Base-by-base conservation (phyloP, 73 alveolate species). In the Symbiodinium pilosum region DNA sequence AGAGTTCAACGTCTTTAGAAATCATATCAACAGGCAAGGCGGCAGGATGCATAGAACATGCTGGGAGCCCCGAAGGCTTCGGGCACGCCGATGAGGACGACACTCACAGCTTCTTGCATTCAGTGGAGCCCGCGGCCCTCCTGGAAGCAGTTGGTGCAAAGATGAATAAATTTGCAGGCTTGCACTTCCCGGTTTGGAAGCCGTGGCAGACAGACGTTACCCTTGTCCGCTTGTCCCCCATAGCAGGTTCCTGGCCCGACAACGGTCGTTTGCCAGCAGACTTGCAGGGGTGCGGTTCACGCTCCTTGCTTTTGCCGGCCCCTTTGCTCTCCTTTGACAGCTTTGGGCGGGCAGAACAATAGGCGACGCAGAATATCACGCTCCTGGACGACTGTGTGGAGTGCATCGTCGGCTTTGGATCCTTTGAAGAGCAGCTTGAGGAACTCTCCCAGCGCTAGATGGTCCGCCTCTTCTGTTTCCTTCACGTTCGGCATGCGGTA, bases 381-480 rank as follows among this genome's bases (percentile, higher is more conserved):
- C 71, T 54, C 71, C 71, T 54, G 0, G 71, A 5, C 71, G 71
- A 54, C 26, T 54, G 71, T 54, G 71, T 54, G 71, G 71, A 54
- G 71, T 12, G 71, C 71, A 54, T 54, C 71, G 71, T 54, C 71
- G 71, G 71, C 71, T 0, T 3, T 2, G 26, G 71, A 1, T 21
- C 71, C 18, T 12, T 47, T 47, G 64, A 47, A 47, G 64, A 83
- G 59, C 89, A 18, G 43, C 39, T 34, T 47, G 43, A 40, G 42
- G 24, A 83, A 30, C 30, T 83, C 92, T 20, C 43, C 69, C 68
- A 83, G 8, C 43, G 43, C 92, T 9, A 38, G 68, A 2, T 69
- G 59, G 69, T 83, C 89, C 36, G 68, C 41, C 64, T 83, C 89
- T 64, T 83, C 68, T 20, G 89, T 64, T 39, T 83, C 89, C 42